Evolutionary conservation across 495 filamentous ascomycete species (phyloP).

Genomic region (Niebla homalea): DNA sequence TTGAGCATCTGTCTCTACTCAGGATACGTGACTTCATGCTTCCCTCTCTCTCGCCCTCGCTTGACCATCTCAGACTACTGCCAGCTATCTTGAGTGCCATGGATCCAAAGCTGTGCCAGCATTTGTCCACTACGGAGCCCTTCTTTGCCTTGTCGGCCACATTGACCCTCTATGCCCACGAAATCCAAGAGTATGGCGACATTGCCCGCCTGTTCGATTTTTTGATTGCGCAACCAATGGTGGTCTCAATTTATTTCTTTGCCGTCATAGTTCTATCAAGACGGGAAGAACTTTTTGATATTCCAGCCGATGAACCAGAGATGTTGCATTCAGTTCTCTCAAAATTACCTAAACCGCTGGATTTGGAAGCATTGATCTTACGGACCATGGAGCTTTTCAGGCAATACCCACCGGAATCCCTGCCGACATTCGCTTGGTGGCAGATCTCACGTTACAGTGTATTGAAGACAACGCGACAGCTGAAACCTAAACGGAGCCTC

Average conservation of each 20-base stretch:
- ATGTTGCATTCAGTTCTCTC: conserved; percentile 84
- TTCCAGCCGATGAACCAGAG: conserved; percentile 73
- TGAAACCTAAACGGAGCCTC: conserved; percentile 34
- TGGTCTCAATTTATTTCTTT: conserved; percentile 81
- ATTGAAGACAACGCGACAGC: conserved; percentile 61
- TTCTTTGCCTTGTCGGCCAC: conserved; percentile 88
- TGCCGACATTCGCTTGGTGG: conserved; percentile 53
- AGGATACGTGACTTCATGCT: conserved; percentile 97
- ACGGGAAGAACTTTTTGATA: conserved; percentile 67
- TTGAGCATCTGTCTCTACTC: conserved; percentile 69
- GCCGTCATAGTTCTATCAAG: conserved; percentile 74
- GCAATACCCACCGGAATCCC: conserved; percentile 55
- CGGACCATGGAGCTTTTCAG: conserved; percentile 48
- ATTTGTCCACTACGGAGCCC: conserved; percentile 64
- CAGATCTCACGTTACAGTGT: conserved; percentile 61
- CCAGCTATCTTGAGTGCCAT: conserved; percentile 60
- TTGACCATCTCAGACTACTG: conserved; percentile 72
- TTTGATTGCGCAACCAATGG: conserved; percentile 69
- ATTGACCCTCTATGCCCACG: conserved; percentile 89
- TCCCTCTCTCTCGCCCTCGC: conserved; percentile 65
- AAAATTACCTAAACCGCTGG: conserved; percentile 72
- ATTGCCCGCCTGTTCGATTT: conserved; percentile 87
- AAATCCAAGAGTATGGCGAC: conserved; percentile 77
- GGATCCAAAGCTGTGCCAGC: conserved; percentile 53
- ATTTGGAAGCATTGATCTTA: conserved; percentile 64